These are phyloP conservation scores for Lactarius psammicola DNA, from an alignment of 768 basidiomycete species.

Conservation along the genomic window DNA sequence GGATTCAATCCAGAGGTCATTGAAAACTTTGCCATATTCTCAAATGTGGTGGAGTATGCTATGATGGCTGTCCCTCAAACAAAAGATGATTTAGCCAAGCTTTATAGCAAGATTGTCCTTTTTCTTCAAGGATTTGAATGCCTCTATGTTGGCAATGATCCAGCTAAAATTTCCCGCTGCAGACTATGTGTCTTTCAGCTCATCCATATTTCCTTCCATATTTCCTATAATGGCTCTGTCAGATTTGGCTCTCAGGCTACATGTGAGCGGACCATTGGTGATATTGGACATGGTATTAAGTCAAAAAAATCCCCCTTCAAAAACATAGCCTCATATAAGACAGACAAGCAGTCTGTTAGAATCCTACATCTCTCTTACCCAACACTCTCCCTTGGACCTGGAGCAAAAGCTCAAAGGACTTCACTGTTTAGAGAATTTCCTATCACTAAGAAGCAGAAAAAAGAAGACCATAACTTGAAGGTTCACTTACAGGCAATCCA, in stretches of 20 bases:
- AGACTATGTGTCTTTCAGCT: too few relatives aligned
- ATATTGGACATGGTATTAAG: too few relatives aligned
- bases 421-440: not conserved
- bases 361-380: not conserved
- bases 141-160: constrained; percentile 4
- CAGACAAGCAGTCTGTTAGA: too few relatives aligned
- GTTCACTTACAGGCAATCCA: not conserved
- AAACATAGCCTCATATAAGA: too few relatives aligned
- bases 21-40: constrained; percentile 10
- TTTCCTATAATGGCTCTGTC: too few relatives aligned
- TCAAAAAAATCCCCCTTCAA: too few relatives aligned
- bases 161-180: not conserved
- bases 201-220: too few relatives aligned
- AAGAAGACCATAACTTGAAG: not conserved
- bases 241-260: too few relatives aligned
- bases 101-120: not conserved
- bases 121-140: constrained; percentile 8
- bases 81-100: not conserved
- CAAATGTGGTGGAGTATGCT: too few relatives aligned
- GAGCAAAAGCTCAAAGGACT: not conserved
- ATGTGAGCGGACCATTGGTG: too few relatives aligned
- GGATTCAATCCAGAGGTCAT: constrained; percentile 26
- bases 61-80: not conserved
- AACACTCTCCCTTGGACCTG: constrained; percentile 27
- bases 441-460: not conserved